A percentile compares a stretch with the other conserved stretches of the same genome.
Evolutionary conservation across 495 filamentous ascomycete species (phyloP).

Genomic region (Hypoxylon rickii): DNA sequence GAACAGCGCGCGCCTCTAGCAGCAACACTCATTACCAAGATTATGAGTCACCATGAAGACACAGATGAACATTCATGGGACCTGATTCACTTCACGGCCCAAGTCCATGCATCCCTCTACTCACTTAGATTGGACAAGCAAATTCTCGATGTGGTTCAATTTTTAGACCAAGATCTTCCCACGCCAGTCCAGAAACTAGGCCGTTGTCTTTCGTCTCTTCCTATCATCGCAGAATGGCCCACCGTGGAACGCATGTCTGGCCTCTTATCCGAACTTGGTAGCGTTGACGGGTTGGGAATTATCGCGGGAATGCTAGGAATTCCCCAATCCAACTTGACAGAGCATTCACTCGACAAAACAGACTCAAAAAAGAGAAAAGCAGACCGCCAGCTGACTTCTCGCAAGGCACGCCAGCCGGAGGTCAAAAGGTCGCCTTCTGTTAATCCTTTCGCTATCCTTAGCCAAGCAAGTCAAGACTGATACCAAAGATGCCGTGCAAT

Average conservation of each 20-base stretch:
- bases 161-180: conserved; percentile 17
- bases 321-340: background rate
- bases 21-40: conserved; percentile 10
- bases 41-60: conserved; percentile 5
- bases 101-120: conserved; percentile 66
- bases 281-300: conserved; percentile 6
- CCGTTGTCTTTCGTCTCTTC: conserved; percentile 21
- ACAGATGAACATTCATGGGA: conserved; percentile 54
- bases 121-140: conserved; percentile 69
- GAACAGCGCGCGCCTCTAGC: conserved; percentile 25
- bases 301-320: conserved; percentile 29
- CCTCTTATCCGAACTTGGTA: conserved; percentile 11
- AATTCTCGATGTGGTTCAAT: conserved; percentile 44
- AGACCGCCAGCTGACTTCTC: conserved; percentile 3
- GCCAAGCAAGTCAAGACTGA: conserved; percentile 20
- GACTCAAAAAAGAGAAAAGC: conserved; percentile 3
- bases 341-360: background rate
- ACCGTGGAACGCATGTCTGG: conserved; percentile 25
- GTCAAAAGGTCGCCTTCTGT: conserved; percentile 12
- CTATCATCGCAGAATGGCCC: conserved; percentile 35
- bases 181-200: conserved; percentile 17
- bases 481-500: background rate
- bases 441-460: conserved; percentile 33
- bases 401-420: conserved; percentile 5
- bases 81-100: conserved; percentile 65